Conservation (phyloP, 441 rosid genomes). For the Arabidopsis hybrid region DNA sequence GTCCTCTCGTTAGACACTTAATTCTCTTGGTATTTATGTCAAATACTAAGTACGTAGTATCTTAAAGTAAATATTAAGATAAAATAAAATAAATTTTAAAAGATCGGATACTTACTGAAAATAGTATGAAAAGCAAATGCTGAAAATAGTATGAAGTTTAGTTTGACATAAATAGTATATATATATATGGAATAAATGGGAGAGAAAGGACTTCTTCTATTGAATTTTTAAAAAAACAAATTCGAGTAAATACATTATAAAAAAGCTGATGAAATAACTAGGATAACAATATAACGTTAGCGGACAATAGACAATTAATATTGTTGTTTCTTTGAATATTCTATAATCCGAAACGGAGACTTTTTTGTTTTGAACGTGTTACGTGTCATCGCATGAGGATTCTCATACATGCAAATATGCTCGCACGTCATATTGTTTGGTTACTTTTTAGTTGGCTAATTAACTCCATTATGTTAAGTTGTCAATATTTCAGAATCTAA, state of each 20-base stretch:
- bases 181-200: no score
- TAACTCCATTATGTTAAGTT: background rate
- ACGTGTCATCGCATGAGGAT: conserved; percentile 39
- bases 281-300: conserved; percentile 8
- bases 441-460: background rate
- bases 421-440: conserved; percentile 11
- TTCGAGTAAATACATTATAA: background rate
- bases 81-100: no score
- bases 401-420: conserved; percentile 38
- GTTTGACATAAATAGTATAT: background rate
- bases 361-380: conserved; percentile 7
- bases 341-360: background rate
- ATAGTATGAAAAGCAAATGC: no score
- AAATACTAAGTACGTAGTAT: background rate
- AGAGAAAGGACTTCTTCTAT: no score
- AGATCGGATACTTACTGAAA: no score
- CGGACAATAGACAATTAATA: background rate
- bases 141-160: no score
- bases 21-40: background rate
- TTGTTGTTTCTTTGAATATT: conserved; percentile 13
- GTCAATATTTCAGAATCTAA: background rate
- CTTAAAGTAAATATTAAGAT: no score
- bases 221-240: no score
- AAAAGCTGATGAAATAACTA: background rate
- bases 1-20: background rate